Base-by-base conservation (phyloP, 2,329 filamentous ascomycete genomes). In the Neonectria hederae region DNA sequence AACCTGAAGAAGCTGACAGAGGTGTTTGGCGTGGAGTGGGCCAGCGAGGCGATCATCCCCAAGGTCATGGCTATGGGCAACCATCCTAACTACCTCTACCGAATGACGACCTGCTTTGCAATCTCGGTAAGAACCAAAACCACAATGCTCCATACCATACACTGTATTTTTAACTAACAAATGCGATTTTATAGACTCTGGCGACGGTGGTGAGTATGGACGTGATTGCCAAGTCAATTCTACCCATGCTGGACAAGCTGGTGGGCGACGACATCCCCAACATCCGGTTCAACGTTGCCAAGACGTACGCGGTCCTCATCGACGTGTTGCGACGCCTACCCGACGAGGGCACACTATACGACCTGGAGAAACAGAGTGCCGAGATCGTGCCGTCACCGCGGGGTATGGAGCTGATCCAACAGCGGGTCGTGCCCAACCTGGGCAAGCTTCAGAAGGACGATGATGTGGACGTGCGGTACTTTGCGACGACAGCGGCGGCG, bases 81-180 rank as follows among this genome's bases (percentile, higher is more conserved):
- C 77, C 96, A 99, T 79, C 93, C 95, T 66, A 99, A 99, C 83
- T 99, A 99, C 79, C 90, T 99, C 57, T 99, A 99, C 87, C 89
- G 96, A 78, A 99, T 99, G 96, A 99, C 96, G 10, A 99, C 96
- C n/a, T 98, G 95, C 83, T 99, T 99, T 79, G 96, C 96, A 67
- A 97, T 99, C 71, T 95, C 94, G 74, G 96, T 99, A 87, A 85
- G 92, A 87, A 8, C 22, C n/a, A 6, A 30, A 7, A 38, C 8
- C 24, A n/a, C 38, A 21, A 58, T 2, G 5, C 9, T 7, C 11
- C 19, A n/a, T 40, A 28, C 52, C 46, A n/a, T 30, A 42, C 22
- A 2, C n/a, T 17, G n/a, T 28, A 17, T 21, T 35, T 32, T 5
- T 5, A 30, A 45, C 51, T 68, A 40, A 68, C 74, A 81, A 70